phyloP scores from a whole-genome alignment of 257 asterid genomes.

The Capsicum pubescens region DNA sequence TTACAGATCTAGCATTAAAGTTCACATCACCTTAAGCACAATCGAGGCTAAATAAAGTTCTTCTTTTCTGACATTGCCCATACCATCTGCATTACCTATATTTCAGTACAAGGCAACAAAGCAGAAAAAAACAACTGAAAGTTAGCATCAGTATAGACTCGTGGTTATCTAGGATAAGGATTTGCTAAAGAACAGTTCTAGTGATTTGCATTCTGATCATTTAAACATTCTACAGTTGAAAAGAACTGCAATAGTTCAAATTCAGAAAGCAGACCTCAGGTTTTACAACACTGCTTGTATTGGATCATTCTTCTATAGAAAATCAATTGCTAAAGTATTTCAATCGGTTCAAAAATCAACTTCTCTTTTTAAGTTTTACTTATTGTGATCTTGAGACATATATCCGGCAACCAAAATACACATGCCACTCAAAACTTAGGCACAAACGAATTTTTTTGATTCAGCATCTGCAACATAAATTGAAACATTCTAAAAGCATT shows the following conservation, averaged over 20 bases:
- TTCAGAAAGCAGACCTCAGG: not conserved
- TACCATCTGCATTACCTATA: conserved; percentile 82
- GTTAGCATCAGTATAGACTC: conserved; percentile 18
- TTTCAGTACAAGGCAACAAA: conserved; percentile 19
- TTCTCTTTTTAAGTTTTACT: not conserved
- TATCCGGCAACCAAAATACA: not conserved
- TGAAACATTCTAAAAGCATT: conserved; percentile 31
- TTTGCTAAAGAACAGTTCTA: not conserved
- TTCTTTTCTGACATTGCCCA: conserved; percentile 76
- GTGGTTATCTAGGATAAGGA: not conserved
- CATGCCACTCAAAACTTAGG: not conserved
- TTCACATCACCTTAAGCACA: conserved; percentile 63
- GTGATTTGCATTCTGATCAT: not conserved
- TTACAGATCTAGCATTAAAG: conserved; percentile 5
- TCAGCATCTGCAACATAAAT: conserved; percentile 9
- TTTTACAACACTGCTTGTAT: not conserved
- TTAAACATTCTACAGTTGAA: not conserved
- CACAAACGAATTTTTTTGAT: not conserved
- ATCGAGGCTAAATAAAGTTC: conserved; percentile 81
- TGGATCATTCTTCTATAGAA: not conserved
- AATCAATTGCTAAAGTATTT: not conserved
- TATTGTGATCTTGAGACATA: not conserved
- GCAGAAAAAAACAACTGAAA: conserved; percentile 1
- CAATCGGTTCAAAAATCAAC: not conserved
- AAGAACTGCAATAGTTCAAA: conserved; percentile 12